Evolutionary conservation across 345 rosid species (phyloP).

Genomic region (Aquilaria malaccensis): DNA sequence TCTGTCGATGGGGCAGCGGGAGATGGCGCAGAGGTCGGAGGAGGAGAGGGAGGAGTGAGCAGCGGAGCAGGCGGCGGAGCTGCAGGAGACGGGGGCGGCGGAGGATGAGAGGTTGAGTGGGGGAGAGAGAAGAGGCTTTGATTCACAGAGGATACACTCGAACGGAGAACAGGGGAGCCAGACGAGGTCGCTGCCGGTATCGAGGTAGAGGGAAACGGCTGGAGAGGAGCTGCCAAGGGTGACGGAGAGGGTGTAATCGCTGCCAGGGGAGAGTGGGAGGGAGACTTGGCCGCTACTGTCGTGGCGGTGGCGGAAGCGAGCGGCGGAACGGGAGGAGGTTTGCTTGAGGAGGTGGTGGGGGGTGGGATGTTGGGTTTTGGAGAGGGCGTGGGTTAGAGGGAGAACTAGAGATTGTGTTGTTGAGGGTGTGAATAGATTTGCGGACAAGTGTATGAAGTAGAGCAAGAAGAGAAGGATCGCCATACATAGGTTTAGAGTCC

Average conservation of each 20-base stretch:
- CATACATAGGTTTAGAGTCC: slow-evolving; percentile 21
- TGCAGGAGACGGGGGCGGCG: slow-evolving; percentile 44
- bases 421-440: slow-evolving; percentile 18
- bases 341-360: slow-evolving; percentile 79
- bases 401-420: slow-evolving; percentile 28
- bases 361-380: slow-evolving; percentile 41
- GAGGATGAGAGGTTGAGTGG: slow-evolving; percentile 39
- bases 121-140: slow-evolving; percentile 31
- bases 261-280: slow-evolving; percentile 86
- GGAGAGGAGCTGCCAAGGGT: slow-evolving; percentile 43
- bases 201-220: slow-evolving; percentile 68
- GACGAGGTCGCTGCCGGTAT: slow-evolving; percentile 95
- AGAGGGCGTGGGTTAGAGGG: slow-evolving; percentile 65
- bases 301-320: slow-evolving; percentile 59
- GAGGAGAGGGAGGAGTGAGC: slow-evolving; percentile 62
- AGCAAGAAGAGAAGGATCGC: slow-evolving; percentile 20
- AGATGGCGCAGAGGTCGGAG: slow-evolving; percentile 77
- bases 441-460: slow-evolving; percentile 23
- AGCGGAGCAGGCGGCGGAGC: slow-evolving; percentile 71
- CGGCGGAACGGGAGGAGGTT: slow-evolving; percentile 60
- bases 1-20: slow-evolving; percentile 70
- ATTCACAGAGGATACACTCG: slow-evolving; percentile 87
- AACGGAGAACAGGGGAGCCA: slow-evolving; percentile 96
- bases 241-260: slow-evolving; percentile 77
- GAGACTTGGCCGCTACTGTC: slow-evolving; percentile 44